Evolutionary conservation across 1,284 basidiomycete genomes (phyloP), one percentile per base, ranked within the genome.

Genomic region (Moniliella sp.): DNA sequence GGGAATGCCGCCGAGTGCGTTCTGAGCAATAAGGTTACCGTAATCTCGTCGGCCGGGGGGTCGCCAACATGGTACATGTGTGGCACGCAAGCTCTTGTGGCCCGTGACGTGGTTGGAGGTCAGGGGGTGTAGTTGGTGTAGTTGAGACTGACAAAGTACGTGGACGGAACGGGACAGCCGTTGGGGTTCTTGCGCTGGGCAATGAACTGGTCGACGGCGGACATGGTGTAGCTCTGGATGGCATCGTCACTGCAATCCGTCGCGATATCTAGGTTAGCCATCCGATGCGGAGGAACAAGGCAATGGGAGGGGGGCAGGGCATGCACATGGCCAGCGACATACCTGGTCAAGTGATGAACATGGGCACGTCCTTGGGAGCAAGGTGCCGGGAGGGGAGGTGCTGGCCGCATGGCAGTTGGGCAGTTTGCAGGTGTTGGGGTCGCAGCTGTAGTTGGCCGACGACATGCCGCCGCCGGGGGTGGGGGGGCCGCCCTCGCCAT

Each of bases 71-170:
- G 78, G n/a, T 76, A 78, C 74, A 81, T 79, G 76, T 78, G 61
- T 78, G 76, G 61, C 80, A 78, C n/a, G 74, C 77, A 40, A 82
- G 76, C 53, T 82, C 78, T 31, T 15, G 57, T 81, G 80, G 21
- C 78, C 78, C 4, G 73, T 74, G 27, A 80, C 76, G 57, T 66
- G 80, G 73, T 74, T 79, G 57, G 81, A 76, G 62, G 78, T 81
- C 30, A 82, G 75, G 42, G 46, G 7, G 74, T 74, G 56, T 73
- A 78, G 55, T 78, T 78, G 17, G 78, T 80, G 60, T 73, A 80
- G 42, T 69, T 69, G 32, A 78, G 63, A 3, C 73, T 5, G 28
- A 18, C 1, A 29, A 29, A 51, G 37, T 53, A 50, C 16, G 44
- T 40, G 35, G 50, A 48, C 28, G 71, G 74, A 8, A 72, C 70